Percentiles rank a stretch among this genome's conserved stretches.
Conservation (phyloP, 2,329 filamentous ascomycete genomes). For the Chalaropsis ovoidea region DNA sequence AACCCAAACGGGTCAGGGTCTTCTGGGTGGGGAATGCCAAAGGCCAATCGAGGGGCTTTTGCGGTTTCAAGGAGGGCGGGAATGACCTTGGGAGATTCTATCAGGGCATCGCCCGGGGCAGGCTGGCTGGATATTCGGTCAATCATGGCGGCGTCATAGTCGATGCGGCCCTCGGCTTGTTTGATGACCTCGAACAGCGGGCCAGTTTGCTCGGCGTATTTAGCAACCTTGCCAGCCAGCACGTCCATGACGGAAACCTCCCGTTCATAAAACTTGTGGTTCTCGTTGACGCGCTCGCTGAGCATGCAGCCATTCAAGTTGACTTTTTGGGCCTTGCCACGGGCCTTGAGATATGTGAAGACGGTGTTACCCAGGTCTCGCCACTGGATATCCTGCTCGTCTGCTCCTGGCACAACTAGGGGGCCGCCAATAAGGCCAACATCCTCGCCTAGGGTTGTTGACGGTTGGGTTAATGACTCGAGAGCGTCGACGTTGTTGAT, state of each 20-base stretch:
- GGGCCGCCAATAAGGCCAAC: conserved; percentile 68
- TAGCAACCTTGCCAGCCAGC: conserved; percentile 46
- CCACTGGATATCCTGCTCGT: conserved; percentile 44
- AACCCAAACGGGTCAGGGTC: conserved; percentile 92
- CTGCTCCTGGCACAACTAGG: conserved; percentile 46
- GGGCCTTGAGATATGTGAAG: conserved; percentile 49
- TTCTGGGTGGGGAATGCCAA: conserved; percentile 67
- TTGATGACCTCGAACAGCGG: conserved; percentile 73
- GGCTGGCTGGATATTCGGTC: conserved; percentile 54
- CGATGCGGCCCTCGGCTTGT: conserved; percentile 70
- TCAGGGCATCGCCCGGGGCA: conserved; percentile 63
- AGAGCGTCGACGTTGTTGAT: conserved; percentile 80
- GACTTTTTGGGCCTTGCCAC: conserved; percentile 45
- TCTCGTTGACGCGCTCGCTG: conserved; percentile 48
- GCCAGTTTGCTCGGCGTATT: conserved; percentile 44
- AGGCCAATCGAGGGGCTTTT: conserved; percentile 40
- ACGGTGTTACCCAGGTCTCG: conserved; percentile 46
- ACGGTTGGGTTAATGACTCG: conserved; percentile 69
- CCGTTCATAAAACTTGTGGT: conserved; percentile 48
- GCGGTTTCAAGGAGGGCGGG: conserved; percentile 28
- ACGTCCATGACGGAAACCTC: conserved; percentile 46
- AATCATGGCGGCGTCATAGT: conserved; percentile 60
- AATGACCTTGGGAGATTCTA: conserved; percentile 39
- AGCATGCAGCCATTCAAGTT: conserved; percentile 48
- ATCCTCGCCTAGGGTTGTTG: conserved; percentile 72